Conservation (phyloP, 106 monocot species). For the Dendrobium officinale region DNA sequence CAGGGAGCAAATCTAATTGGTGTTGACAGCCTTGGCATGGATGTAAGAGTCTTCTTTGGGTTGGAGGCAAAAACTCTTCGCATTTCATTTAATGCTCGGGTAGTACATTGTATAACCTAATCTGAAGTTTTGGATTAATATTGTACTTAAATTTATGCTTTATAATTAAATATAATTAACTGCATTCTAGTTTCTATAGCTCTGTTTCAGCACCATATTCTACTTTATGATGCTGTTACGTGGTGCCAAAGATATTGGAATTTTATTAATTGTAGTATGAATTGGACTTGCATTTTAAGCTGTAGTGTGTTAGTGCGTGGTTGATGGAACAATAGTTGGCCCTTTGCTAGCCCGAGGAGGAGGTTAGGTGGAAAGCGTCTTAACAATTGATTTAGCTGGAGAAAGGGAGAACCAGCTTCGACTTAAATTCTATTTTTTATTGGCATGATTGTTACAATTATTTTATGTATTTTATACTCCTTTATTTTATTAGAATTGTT, state of each 20-base stretch:
- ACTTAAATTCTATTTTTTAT: too few species aligned
- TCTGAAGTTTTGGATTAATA: background rate
- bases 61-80: conserved; percentile 56
- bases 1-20: conserved; percentile 70
- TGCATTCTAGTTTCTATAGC: background rate
- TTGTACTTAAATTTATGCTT: background rate
- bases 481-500: too few species aligned
- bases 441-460: too few species aligned
- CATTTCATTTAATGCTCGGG: conserved; percentile 68
- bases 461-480: too few species aligned
- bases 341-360: too few species aligned
- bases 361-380: too few species aligned
- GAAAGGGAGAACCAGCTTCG: too few species aligned
- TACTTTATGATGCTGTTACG: background rate
- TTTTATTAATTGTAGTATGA: background rate
- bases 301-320: background rate
- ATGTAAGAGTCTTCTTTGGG: conserved; percentile 64
- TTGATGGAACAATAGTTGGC: too few species aligned
- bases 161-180: background rate
- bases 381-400: too few species aligned
- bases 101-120: conserved; percentile 15
- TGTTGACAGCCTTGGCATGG: conserved; percentile 78
- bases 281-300: background rate
- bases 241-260: background rate
- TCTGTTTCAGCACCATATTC: background rate